These are phyloP conservation scores for Monilinia polystroma DNA, from an alignment of 2,329 filamentous ascomycete genomes.

Conservation along the genomic window DNA sequence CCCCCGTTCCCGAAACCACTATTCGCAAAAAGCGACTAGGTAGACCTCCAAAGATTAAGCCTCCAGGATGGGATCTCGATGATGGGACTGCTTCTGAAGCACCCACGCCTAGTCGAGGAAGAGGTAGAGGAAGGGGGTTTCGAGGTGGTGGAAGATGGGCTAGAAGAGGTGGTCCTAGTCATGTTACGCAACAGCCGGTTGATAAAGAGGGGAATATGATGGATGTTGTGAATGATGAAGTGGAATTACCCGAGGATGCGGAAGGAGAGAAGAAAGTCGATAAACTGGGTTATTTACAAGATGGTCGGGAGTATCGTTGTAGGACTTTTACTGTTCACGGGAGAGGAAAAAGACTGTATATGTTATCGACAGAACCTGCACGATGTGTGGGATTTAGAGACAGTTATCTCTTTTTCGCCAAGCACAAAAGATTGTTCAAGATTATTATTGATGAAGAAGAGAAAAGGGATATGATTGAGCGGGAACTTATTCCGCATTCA, in stretches of 20 bases:
- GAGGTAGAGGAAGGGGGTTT: slow-evolving; percentile 63
- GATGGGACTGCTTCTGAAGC: slow-evolving; percentile 50
- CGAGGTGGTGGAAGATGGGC: slow-evolving; percentile 64
- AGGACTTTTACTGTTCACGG: slow-evolving; percentile 90
- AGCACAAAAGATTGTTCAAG: slow-evolving; percentile 94
- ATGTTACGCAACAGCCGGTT: slow-evolving; percentile 78
- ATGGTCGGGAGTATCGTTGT: slow-evolving; percentile 87
- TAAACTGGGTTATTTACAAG: slow-evolving; percentile 78
- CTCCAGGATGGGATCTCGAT: slow-evolving; percentile 70
- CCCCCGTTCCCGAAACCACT: slow-evolving; percentile 46
- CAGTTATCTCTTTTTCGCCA: slow-evolving; percentile 98
- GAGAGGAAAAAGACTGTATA: slow-evolving; percentile 84
- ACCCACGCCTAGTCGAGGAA: slow-evolving; percentile 47
- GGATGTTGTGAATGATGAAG: slow-evolving; percentile 89
- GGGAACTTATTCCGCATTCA: slow-evolving; percentile 93
- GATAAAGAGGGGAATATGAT: slow-evolving; percentile 93
- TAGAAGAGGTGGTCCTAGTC: slow-evolving; percentile 65
- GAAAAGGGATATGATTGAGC: slow-evolving; percentile 93
- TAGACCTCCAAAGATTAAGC: slow-evolving; percentile 80
- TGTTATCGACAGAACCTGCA: slow-evolving; percentile 96
- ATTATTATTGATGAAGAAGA: slow-evolving; percentile 98
- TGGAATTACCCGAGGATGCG: slow-evolving; percentile 79
- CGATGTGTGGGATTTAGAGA: slow-evolving; percentile 96
- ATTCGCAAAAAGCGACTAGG: slow-evolving; percentile 74
- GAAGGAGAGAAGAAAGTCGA: slow-evolving; percentile 94